phyloP scores from a whole-genome alignment of 2,329 filamentous ascomycete species.

The Calonectria henricotiae region DNA sequence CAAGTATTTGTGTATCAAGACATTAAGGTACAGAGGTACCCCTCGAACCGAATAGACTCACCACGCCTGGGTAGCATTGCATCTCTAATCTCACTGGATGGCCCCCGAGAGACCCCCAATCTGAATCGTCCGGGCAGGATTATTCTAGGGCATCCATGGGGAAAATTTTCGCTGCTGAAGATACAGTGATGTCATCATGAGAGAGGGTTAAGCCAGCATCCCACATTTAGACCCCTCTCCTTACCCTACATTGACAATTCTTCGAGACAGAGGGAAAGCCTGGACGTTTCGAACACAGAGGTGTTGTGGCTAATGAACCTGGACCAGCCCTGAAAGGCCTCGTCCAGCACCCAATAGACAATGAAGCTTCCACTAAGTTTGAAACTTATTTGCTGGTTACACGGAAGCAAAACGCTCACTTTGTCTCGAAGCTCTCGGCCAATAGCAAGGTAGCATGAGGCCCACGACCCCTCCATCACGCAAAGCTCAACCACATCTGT shows the following conservation, averaged over 20 bases:
- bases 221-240: not conserved
- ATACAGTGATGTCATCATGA: constrained; percentile 17
- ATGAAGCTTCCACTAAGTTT: not conserved
- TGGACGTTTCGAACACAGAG: not conserved
- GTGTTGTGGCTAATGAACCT: not conserved
- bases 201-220: constrained; percentile 4
- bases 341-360: not conserved
- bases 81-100: not conserved
- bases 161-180: not conserved
- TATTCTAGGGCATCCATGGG: not conserved
- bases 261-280: no score
- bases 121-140: not conserved
- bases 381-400: not conserved
- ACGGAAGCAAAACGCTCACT: not conserved
- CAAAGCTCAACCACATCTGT: constrained; percentile 41
- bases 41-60: not conserved
- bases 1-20: not conserved
- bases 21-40: not conserved
- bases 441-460: constrained; percentile 42
- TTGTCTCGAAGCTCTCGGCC: constrained; percentile 25
- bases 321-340: not conserved
- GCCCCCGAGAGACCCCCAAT: not conserved
- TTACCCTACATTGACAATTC: not conserved
- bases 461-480: constrained; percentile 52
- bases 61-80: constrained; percentile 6